Conservation (phyloP, 306 rosid species). For the Quercus parvula region DNA sequence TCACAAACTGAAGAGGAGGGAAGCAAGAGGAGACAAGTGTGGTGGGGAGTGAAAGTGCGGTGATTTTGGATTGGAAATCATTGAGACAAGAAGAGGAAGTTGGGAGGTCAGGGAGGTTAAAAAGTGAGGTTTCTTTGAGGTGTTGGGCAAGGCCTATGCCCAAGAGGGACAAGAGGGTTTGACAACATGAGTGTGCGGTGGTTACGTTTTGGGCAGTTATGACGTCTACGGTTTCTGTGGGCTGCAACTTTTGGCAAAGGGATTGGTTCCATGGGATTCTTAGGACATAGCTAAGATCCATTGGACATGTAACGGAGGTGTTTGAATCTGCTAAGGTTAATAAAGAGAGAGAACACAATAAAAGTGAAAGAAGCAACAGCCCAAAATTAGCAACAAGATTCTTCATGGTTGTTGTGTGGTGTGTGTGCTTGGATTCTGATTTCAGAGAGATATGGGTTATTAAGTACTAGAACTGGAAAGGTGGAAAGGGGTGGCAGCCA, state of each 20-base stretch:
- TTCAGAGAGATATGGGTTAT: neutral
- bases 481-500: neutral
- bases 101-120: slow-evolving; percentile 50
- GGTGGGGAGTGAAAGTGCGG: slow-evolving; percentile 38
- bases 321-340: slow-evolving; percentile 27
- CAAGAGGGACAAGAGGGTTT: slow-evolving; percentile 46
- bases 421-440: slow-evolving; percentile 2
- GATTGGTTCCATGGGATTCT: slow-evolving; percentile 72
- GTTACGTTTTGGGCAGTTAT: slow-evolving; percentile 4
- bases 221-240: neutral
- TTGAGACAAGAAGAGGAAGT: slow-evolving; percentile 62
- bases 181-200: slow-evolving; percentile 42
- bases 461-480: neutral
- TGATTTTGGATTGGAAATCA: slow-evolving; percentile 58
- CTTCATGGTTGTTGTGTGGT: neutral
- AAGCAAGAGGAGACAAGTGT: slow-evolving; percentile 44
- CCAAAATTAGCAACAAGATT: slow-evolving; percentile 1
- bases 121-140: slow-evolving; percentile 66
- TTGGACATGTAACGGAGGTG: slow-evolving; percentile 45
- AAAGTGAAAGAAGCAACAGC: slow-evolving; percentile 19
- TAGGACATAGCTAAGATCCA: slow-evolving; percentile 64
- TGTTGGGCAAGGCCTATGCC: slow-evolving; percentile 59
- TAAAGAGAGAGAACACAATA: neutral
- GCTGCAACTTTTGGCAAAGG: slow-evolving; percentile 28
- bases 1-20: slow-evolving; percentile 62